phyloP scores from a whole-genome alignment of 192 early-diverging fungal species.

The Coemansia sp. region DNA sequence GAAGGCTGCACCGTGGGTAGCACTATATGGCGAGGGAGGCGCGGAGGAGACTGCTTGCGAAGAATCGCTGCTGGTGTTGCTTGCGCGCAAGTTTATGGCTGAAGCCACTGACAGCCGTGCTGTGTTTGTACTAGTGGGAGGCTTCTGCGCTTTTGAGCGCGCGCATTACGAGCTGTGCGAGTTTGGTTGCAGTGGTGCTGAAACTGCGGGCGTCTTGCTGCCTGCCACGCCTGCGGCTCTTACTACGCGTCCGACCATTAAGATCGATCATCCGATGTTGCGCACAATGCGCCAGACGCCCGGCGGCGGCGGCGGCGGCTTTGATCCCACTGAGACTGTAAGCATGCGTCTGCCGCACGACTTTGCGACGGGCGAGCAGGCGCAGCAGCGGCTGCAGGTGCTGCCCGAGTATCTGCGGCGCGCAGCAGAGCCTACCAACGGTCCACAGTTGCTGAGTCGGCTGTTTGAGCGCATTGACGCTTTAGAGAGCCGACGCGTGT shows the following conservation, averaged over 20 bases:
- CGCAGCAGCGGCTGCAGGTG: conserved; percentile 24
- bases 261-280: conserved; percentile 44
- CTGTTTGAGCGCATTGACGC: conserved; percentile 60
- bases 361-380: not conserved
- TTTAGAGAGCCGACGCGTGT: conserved; percentile 67
- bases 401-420: conserved; percentile 37
- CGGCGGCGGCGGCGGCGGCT: conserved; percentile 42
- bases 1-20: conserved; percentile 60
- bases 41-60: conserved; percentile 51
- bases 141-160: conserved; percentile 33
- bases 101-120: conserved; percentile 41
- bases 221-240: not conserved
- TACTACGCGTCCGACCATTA: conserved; percentile 10
- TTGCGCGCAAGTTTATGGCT: conserved; percentile 62
- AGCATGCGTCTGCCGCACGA: conserved; percentile 43
- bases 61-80: conserved; percentile 53
- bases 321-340: conserved; percentile 32
- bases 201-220: not conserved
- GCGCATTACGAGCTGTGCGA: conserved; percentile 20
- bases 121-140: conserved; percentile 40
- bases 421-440: conserved; percentile 24
- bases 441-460: conserved; percentile 31
- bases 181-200: not conserved
- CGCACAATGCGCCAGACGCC: conserved; percentile 49
- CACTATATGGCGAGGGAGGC: conserved; percentile 66